These are phyloP conservation scores for Alternaria incomplexa DNA, from an alignment of 2,329 filamentous ascomycete genomes.

Conservation along the genomic window DNA sequence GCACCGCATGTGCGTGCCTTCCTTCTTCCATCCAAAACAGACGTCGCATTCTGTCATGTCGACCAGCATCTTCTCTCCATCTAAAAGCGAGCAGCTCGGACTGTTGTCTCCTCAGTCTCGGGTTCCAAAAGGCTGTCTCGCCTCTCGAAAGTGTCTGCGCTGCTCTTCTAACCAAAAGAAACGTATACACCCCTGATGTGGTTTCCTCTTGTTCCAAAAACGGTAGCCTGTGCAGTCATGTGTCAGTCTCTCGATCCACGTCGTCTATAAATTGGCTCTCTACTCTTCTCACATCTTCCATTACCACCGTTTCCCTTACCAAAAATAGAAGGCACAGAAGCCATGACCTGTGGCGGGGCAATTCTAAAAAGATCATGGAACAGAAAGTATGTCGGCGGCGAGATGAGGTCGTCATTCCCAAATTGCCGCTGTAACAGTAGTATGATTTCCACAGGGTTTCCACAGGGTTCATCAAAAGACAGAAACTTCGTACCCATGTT, in stretches of 20 bases:
- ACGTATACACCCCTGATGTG: too few relatives aligned
- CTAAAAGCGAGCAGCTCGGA: not conserved
- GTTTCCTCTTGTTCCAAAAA: not conserved
- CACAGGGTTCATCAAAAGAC: not conserved
- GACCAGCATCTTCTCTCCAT: not conserved
- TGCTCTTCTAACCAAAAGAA: not conserved
- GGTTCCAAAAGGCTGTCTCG: not conserved
- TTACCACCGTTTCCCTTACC: not conserved
- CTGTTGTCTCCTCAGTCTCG: not conserved
- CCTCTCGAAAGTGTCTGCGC: not conserved
- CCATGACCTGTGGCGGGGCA: not conserved
- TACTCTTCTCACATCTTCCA: not conserved
- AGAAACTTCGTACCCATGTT: not conserved
- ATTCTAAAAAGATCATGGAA: not conserved
- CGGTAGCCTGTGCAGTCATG: too few relatives aligned
- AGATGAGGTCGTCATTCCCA: not conserved
- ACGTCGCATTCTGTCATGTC: too few relatives aligned
- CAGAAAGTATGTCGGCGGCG: not conserved
- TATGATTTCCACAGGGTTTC: not conserved
- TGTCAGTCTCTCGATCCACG: not conserved
- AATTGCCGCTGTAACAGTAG: not conserved
- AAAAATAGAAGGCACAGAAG: fast-evolving
- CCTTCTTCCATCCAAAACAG: not conserved
- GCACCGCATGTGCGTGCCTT: not conserved
- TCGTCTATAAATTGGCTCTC: not conserved